Base-by-base conservation (phyloP, 805 yeast genomes). In the Hagleromyces aurorensis region DNA sequence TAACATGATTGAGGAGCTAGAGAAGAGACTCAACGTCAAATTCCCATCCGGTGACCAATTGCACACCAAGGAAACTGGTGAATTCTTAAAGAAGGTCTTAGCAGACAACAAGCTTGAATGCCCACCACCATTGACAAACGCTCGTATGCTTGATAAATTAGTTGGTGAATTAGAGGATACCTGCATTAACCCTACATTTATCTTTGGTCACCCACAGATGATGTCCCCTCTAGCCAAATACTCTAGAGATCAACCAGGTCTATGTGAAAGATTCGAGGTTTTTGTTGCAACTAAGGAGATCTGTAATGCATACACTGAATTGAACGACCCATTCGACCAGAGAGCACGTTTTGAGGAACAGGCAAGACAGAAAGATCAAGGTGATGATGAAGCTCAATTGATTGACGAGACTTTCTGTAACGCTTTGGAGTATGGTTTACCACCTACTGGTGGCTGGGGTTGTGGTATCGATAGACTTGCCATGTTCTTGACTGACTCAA, bases 401-500 rank as follows among this genome's bases (percentile, higher is more conserved):
- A 72, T 91, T 43, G 98, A 89, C 61, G 98, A 89, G 69, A 80
- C 83, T 43, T 89, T 89, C 87, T 81, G 94, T 70, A 83, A 87
- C 52, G 96, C 98, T 46, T 74, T 89, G 54, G 98, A 89, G 69
- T 89, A 85, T 62, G 98, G 97, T 64, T 73, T 89, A 54, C 98
- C 98, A 37, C 98, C 98, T 52, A 91, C 97, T 49, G 97, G 94
- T 62, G 98, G 98, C 48, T 89, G 97, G 97, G 98, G 98, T 50
- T 80, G 94, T 67, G 98, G 98, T 73, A 87, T 89, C 48, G 98
- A 89, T 66, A 81, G 98, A 71, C 61, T 89, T 56, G 86, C 96
- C 55, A 89, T 89, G 98, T 91, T 91, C 70, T 75, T 91, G 67
- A 91, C 97, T 40, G 77, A 91, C 64, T 83, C 95, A 36, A 82